Evolutionary conservation across 2,329 filamentous ascomycete species (phyloP), one percentile per base, ranked within the genome.

Genomic region (Sclerotinia minor): DNA sequence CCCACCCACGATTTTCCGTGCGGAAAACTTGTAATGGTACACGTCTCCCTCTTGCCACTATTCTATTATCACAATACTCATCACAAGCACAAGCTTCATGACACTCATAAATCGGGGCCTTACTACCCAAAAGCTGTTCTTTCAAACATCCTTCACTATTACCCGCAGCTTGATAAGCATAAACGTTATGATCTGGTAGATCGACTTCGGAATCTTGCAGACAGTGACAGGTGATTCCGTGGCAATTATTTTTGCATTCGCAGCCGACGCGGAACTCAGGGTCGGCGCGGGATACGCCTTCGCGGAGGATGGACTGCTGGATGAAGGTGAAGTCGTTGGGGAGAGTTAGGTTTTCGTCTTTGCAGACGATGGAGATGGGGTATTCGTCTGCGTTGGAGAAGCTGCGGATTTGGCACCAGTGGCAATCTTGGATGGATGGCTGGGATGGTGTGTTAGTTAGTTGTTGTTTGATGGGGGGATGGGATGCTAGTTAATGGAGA

Each of bases 21-120:
- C 88, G 87, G 77, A 95, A 95, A 24, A 96, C 91, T 73, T 93
- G 87, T 1, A 96, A 80, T 2, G 87, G 84, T 0, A 95, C 82
- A 57, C 83, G 85, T 3, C 92, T 83, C 0, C 92, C 92, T 60
- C 89, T 84, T 75, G 92, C 90, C 0, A 95, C 91, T 0, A 94
- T 87, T 6, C 91, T 83, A 74, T 92, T 94, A 1, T 89, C 88
- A 73, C 92, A 96, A 24, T 80, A 72, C 0, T 77, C 75, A 2
- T 83, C 83, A 73, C 92, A 96, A 3, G 79, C 80, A 78, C 92
- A 96, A 11, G 83, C 85, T 2, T 83, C 80, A 73, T 95, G 92
- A 76, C 92, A 96, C 75, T 96, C 92, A 78, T 94, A 94, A 68
- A 96, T 90, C 0, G 89, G 86, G 45, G 83, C 77, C 50, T 84